Evolutionary conservation across 306 rosid genomes (phyloP).

Genomic region (Dryas octopetala): DNA sequence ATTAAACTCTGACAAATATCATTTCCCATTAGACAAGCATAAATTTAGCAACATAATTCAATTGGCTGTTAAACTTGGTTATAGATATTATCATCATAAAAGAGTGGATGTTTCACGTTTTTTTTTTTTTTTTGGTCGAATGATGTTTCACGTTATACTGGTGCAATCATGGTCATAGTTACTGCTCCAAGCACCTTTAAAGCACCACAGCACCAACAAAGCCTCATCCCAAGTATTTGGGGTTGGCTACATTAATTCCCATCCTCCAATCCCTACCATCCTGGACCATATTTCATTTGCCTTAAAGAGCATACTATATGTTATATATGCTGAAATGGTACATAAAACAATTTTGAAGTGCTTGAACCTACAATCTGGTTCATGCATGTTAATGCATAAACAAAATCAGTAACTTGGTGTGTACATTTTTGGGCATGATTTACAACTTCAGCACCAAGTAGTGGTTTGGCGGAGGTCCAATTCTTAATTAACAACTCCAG

Average conservation of each 20-base stretch:
- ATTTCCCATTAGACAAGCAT: too few species aligned
- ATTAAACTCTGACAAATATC: too few species aligned
- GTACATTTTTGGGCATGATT: neutral
- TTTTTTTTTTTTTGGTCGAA: too few species aligned
- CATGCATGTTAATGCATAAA: neutral
- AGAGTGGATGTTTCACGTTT: too few species aligned
- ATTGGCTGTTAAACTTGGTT: too few species aligned
- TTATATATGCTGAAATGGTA: neutral
- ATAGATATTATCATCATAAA: too few species aligned
- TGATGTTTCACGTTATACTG: too few species aligned
- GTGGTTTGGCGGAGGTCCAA: conserved; percentile 7
- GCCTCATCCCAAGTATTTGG: neutral
- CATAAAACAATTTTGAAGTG: neutral
- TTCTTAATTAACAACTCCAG: neutral
- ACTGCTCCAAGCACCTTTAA: too few species aligned
- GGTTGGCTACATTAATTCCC: neutral
- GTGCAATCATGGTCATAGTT: too few species aligned
- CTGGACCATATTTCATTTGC: neutral
- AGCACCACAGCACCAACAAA: neutral
- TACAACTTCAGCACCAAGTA: conserved; percentile 8
- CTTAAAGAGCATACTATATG: neutral
- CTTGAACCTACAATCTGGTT: neutral
- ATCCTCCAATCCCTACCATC: neutral
- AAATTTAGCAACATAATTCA: too few species aligned
- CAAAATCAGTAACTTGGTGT: neutral